Base-by-base conservation (phyloP, 192 early-diverging fungal species). In the Mortierella hygrophila region DNA sequence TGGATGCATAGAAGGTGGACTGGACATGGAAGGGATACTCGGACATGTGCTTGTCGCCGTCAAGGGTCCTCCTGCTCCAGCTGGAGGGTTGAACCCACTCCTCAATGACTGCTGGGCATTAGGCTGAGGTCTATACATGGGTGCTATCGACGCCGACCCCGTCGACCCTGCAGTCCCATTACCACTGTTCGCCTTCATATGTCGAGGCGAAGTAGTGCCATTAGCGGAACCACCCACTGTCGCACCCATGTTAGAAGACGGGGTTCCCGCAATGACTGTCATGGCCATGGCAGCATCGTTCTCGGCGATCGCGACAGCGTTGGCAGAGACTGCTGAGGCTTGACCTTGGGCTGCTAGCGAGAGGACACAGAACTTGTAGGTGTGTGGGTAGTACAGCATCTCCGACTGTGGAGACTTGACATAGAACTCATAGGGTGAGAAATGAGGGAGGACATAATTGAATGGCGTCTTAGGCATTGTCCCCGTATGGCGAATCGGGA, bases 381-480 rank as follows among this genome's bases (percentile, higher is more conserved):
- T 88, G 54, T 92, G 91, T 41, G 88, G 81, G 23, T 85, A 89
- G 35, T 89, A 90, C 6, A 92, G 80, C 20, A 74, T 29, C 37
- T 92, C 86, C 2, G 88, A 81, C 69, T 92, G 91, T 0, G 91
- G 91, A 18, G 90, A 82, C 49, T 90, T 88, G 21, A 92, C 70
- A 44, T 90, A 90, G 65, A 92, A 92, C 41, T 92, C 89, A 71
- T 89, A 83, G 0, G 82, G 88, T 32, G 81, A 82, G 18, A 78
- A 69, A 72, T 89, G 88, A 1, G 88, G 70, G 7, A 82, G 82
- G 4, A 92, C 89, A 87, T 90, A 90, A 40, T 81, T 88, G 72
- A 89, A 89, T 0, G 89, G 82, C 10, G 85, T 82, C 23, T 75
- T 80, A 16, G 81, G 79, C 47, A 83, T 52, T 3, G 37, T 55